Evolutionary conservation across 2,329 filamentous ascomycete species (phyloP), one percentile per base, ranked within the genome.

Genomic region (Diplodia scrobiculata): DNA sequence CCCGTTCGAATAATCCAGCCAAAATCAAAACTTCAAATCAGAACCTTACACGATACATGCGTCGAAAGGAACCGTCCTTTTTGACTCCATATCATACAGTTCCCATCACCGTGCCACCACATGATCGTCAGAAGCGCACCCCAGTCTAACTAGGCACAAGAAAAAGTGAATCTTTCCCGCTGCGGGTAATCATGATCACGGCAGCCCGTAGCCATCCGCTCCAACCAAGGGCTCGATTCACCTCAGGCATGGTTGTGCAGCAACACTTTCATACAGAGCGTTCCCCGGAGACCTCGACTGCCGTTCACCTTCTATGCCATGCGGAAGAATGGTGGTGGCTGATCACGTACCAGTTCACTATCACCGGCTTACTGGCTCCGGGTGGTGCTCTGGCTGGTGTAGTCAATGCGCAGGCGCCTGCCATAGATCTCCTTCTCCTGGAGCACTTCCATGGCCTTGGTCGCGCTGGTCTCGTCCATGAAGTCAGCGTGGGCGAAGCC

Each of bases 401-500:
- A 96, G 76, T 92, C 89, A 27, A 93, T 71, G 66, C 84, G 84
- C 70, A 96, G 79, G 63, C 76, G 73, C 65, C 91, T 84, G 50
- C 88, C 88, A 71, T 88, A 88, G n/a, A 93, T 79, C 55, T 80
- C 76, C 76, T 86, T 85, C 25, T 79, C 77, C 63, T 76, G 69
- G 47, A 96, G 80, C 14, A 81, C 70, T 65, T 87, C 84, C 71
- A 80, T 80, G 0, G 86, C 92, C 68, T 79, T 80, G 65, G 79
- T 72, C n/a, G 91, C 91, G 68, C 86, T 86, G 68, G 87, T 84
- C 47, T 88, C 75, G 71, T 90, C 86, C 51, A 84, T 73, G 76
- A 96, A 96, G 74, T 96, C 91, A 58, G 89, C 89, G 75, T 96
- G 92, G 21, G 89, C 90, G 75, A 95, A 96, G 68, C 92, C 92